Percentiles rank a stretch among this genome's conserved stretches.
These are phyloP conservation scores for Rhodofomes roseus DNA, from an alignment of 1,284 basidiomycete species.

Conservation along the genomic window DNA sequence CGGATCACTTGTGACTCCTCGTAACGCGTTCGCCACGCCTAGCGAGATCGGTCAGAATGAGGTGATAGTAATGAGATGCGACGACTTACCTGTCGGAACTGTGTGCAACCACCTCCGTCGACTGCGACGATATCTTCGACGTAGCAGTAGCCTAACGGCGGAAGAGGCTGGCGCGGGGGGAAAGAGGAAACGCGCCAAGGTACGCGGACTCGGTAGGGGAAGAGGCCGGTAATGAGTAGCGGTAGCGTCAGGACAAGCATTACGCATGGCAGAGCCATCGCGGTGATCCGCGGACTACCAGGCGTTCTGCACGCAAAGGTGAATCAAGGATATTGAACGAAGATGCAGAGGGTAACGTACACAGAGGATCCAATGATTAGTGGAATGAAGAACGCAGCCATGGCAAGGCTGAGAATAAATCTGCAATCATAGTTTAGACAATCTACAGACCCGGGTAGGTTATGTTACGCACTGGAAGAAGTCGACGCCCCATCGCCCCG, in stretches of 20 bases:
- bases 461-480: slow-evolving; percentile 24
- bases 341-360: slow-evolving; percentile 13
- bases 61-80: no score
- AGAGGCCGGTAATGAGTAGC: slow-evolving; percentile 27
- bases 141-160: slow-evolving; percentile 28
- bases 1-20: slow-evolving; percentile 28
- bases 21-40: slow-evolving; percentile 30
- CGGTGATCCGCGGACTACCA: slow-evolving; percentile 23
- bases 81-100: slow-evolving; percentile 23
- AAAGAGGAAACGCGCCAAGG: slow-evolving; percentile 32
- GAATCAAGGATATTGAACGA: not conserved
- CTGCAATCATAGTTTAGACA: slow-evolving; percentile 8
- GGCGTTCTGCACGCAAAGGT: slow-evolving; percentile 17
- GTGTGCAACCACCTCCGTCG: slow-evolving; percentile 30
- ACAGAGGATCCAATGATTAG: slow-evolving; percentile 31
- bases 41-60: not conserved
- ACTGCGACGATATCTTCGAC: slow-evolving; percentile 32
- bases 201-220: slow-evolving; percentile 24
- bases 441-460: not conserved
- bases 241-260: slow-evolving; percentile 29
- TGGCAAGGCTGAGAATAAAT: slow-evolving; percentile 22
- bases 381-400: slow-evolving; percentile 29
- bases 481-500: slow-evolving; percentile 28
- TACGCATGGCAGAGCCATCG: slow-evolving; percentile 30
- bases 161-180: slow-evolving; percentile 24